Percentiles rank a stretch among this genome's conserved stretches.
Evolutionary conservation across 1,284 basidiomycete species (phyloP).

Genomic region (Albatrellus sp.): DNA sequence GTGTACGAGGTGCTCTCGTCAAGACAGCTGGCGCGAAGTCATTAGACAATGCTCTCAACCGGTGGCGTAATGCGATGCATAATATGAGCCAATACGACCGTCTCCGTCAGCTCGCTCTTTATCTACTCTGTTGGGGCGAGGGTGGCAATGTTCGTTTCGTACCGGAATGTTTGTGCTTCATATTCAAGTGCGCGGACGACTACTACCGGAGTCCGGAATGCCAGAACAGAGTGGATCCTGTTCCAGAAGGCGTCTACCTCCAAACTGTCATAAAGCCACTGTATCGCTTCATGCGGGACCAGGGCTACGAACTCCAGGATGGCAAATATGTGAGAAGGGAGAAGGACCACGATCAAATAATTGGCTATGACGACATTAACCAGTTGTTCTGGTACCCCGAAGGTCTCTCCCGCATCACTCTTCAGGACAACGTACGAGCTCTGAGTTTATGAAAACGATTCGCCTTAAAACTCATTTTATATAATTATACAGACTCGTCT

Average conservation of each 20-base stretch:
- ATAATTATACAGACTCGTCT: slow-evolving; percentile 57
- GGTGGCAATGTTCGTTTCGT: slow-evolving; percentile 95
- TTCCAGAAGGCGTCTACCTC: slow-evolving; percentile 92
- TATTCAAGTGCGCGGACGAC: slow-evolving; percentile 99
- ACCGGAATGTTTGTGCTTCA: slow-evolving; percentile 96
- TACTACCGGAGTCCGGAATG: slow-evolving; percentile 98
- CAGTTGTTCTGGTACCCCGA: slow-evolving; percentile 99
- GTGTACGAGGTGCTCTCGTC: slow-evolving; percentile 52
- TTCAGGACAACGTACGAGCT: slow-evolving; percentile 68
- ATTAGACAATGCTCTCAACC: slow-evolving; percentile 81
- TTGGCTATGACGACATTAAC: slow-evolving; percentile 99
- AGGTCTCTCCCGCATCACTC: slow-evolving; percentile 84
- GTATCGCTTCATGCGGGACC: slow-evolving; percentile 94
- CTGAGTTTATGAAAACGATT: neutral
- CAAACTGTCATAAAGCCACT: slow-evolving; percentile 89
- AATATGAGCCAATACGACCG: slow-evolving; percentile 99
- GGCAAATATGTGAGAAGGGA: slow-evolving; percentile 93
- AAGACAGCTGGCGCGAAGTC: slow-evolving; percentile 69
- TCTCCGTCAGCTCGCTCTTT: slow-evolving; percentile 91
- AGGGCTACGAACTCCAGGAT: slow-evolving; percentile 93
- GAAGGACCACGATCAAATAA: slow-evolving; percentile 90
- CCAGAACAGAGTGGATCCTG: slow-evolving; percentile 88
- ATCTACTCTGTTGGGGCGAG: slow-evolving; percentile 96
- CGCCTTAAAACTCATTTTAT: slow-evolving; percentile 6
- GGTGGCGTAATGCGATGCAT: slow-evolving; percentile 98